A percentile compares a stretch with the other conserved stretches of the same genome.
Conservation (phyloP, 805 yeast genomes). For the Suhomyces sp. region DNA sequence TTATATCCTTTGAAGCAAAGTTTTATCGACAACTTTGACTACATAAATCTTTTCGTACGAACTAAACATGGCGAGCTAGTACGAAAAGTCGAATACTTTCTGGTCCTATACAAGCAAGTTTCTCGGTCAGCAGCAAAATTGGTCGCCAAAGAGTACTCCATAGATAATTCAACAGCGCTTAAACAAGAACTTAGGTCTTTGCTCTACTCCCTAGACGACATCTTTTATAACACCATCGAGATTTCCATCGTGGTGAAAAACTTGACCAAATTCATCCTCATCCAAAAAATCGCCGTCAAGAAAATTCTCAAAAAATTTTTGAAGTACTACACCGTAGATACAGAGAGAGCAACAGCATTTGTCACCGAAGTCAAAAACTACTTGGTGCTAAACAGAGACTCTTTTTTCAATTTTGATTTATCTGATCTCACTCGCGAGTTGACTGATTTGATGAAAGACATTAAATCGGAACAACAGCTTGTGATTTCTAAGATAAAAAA, state of each 20-base stretch:
- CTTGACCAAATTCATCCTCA: constrained; percentile 63
- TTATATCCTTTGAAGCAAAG: constrained; percentile 35
- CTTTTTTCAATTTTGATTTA: constrained; percentile 61
- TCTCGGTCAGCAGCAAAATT: neutral
- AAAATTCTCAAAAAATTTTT: constrained; percentile 70
- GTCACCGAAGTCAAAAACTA: constrained; percentile 27
- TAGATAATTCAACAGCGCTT: neutral
- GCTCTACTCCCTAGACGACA: constrained; percentile 22
- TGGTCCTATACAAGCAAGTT: constrained; percentile 15
- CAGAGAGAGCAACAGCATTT: constrained; percentile 19
- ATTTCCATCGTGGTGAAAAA: constrained; percentile 52
- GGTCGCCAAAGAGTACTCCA: neutral
- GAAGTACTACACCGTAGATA: constrained; percentile 38
- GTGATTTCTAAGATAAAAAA: constrained; percentile 3
- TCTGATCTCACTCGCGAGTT: constrained; percentile 60
- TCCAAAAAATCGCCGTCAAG: constrained; percentile 71
- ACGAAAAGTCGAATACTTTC: constrained; percentile 40
- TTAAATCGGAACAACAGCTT: constrained; percentile 9
- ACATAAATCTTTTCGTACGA: constrained; percentile 57
- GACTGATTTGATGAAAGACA: constrained; percentile 39
- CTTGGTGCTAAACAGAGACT: constrained; percentile 43
- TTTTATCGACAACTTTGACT: constrained; percentile 58
- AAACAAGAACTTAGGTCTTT: constrained; percentile 4
- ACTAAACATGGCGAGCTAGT: constrained; percentile 66
- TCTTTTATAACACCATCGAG: constrained; percentile 38